These are phyloP conservation scores for Lagerstroemia fauriei DNA, from an alignment of 441 rosid species.

Conservation along the genomic window DNA sequence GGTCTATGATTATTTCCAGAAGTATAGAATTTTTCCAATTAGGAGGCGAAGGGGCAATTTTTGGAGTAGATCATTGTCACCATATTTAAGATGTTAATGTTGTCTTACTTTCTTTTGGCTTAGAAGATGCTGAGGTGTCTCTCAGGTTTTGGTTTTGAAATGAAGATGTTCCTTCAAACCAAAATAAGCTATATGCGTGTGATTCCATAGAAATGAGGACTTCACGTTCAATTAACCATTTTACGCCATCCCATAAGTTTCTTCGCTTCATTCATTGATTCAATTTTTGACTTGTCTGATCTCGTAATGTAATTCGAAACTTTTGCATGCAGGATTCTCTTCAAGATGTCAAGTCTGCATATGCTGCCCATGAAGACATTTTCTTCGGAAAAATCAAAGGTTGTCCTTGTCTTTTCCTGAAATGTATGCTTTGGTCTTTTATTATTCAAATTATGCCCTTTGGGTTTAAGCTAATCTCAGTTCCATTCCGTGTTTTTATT, in stretches of 20 bases:
- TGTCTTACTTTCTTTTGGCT: neutral
- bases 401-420: slow-evolving; percentile 12
- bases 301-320: neutral
- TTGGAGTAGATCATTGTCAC: neutral
- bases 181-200: neutral
- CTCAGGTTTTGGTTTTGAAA: neutral
- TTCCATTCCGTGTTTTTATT: slow-evolving; percentile 1
- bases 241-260: no score
- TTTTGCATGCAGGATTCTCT: slow-evolving; percentile 50
- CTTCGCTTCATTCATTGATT: neutral
- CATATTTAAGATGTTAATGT: neutral
- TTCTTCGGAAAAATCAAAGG: slow-evolving; percentile 70
- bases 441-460: neutral
- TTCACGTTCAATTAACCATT: neutral
- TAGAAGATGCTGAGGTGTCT: neutral
- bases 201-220: neutral
- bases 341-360: slow-evolving; percentile 53
- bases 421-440: neutral
- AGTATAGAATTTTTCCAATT: neutral
- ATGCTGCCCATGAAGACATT: slow-evolving; percentile 55
- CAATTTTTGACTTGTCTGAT: neutral
- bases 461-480: slow-evolving; percentile 13
- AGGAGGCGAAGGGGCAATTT: neutral
- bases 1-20: neutral
- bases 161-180: neutral